Base-by-base conservation (phyloP, 345 rosid species). In the Populus euphratica region DNA sequence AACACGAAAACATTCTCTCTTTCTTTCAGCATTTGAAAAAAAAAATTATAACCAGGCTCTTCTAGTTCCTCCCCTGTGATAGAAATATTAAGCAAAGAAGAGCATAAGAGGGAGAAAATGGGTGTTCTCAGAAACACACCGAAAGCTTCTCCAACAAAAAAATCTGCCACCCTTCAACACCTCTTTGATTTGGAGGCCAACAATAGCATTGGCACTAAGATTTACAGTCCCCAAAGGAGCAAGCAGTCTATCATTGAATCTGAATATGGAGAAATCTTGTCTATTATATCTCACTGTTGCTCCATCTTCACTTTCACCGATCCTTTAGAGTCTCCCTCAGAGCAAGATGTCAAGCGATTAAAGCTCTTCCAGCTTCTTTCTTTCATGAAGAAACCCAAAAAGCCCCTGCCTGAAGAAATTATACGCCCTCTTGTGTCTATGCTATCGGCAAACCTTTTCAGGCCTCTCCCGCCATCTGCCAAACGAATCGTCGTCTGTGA, bases 401-500 rank as follows among this genome's bases (percentile, higher is more conserved):
- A 65, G 73, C 78, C 84, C 1, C 31, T 83, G 62, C 85, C 83
- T 13, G 80, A 65, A 35, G 72, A 80, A 3, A 70, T 84, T 63
- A 23, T 87, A 5, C 61, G 81, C n/a, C 79, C 81, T 62, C 84
- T 91, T 8, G 70, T 87, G 20, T 80, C 83, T 16, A 91, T 89
- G 95, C 20, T 91, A n/a, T 83, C 88, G 0, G 75, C 63, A 39
- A 91, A 89, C 75, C 83, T 91, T 29, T 86, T 89, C 88, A 78
- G 88, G 50, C 89, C 91, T n/a, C 84, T 89, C 20, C 89, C 89
- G 73, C 85, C 89, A 2, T 83, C 88, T 35, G 66, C 80, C 38
- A 81, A 47, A 73, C 44, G 69, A 69, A 66, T 72, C 29, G 43
- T 44, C 25, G 20, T 33, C 69, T 35, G 81, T 0, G 88, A 81